These are phyloP conservation scores for Paramecium tetraurelia DNA, from an alignment of 73 alveolate species.

Conservation along the genomic window DNA sequence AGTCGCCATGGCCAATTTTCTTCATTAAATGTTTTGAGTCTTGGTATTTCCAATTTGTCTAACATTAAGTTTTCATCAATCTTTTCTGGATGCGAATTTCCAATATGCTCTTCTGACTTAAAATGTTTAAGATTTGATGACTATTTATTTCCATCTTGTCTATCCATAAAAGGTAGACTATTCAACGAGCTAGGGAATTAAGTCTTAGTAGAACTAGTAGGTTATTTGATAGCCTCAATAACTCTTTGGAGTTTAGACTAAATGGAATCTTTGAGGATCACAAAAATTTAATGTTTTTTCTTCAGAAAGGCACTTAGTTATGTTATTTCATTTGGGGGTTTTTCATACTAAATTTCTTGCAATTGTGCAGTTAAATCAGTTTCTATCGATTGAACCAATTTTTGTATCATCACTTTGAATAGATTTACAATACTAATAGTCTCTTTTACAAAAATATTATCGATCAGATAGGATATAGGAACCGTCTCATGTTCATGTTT, in stretches of 20 bases:
- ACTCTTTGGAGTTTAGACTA: not conserved
- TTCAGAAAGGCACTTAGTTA: not conserved
- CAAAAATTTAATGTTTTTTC: not conserved
- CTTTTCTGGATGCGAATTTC: not conserved
- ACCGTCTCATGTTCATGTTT: not conserved
- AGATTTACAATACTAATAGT: not conserved
- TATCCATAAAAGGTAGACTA: not conserved
- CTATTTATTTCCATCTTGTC: not conserved
- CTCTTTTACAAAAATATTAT: not conserved
- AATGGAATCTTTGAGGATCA: not conserved
- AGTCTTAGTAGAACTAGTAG: not conserved
- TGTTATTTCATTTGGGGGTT: not conserved
- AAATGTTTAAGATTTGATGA: not conserved
- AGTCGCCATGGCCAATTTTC: conserved; percentile 1
- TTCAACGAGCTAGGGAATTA: not conserved
- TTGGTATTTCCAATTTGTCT: not conserved
- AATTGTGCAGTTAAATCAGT: not conserved
- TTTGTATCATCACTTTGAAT: not conserved
- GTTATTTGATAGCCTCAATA: not conserved
- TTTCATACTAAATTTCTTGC: not conserved
- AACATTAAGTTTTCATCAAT: not conserved
- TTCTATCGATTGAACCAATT: not conserved
- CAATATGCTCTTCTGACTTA: not conserved
- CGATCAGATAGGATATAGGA: not conserved
- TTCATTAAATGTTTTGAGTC: not conserved